Evolutionary conservation across 129 eudicot genomes (phyloP).

Genomic region (Cynara cardunculus): DNA sequence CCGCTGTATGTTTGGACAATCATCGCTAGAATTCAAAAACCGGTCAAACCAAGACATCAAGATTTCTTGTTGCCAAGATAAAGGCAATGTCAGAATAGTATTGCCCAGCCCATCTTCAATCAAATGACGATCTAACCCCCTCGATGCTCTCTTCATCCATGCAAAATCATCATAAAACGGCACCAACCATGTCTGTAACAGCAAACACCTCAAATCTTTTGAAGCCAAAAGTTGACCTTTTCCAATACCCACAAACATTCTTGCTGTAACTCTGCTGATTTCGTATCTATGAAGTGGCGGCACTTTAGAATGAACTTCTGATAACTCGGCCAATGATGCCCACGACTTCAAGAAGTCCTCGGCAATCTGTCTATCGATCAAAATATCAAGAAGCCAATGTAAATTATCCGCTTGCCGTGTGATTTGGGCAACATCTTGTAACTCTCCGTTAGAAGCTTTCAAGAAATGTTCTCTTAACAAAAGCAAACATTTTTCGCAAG

Average conservation of each 20-base stretch:
- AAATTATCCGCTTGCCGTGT: constrained; percentile 83
- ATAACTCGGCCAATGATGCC: constrained; percentile 64
- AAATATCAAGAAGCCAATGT: constrained; percentile 83
- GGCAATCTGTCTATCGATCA: constrained; percentile 80
- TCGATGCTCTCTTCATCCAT: constrained; percentile 91
- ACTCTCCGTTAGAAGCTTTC: constrained; percentile 49
- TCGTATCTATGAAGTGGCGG: constrained; percentile 75
- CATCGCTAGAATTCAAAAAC: constrained; percentile 75
- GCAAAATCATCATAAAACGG: constrained; percentile 93
- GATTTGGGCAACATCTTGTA: constrained; percentile 59
- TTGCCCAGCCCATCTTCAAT: constrained; percentile 87
- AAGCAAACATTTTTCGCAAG: constrained; percentile 66
- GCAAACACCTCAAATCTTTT: constrained; percentile 71
- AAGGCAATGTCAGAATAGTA: constrained; percentile 76
- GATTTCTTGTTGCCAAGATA: constrained; percentile 84
- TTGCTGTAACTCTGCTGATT: constrained; percentile 77
- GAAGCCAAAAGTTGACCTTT: constrained; percentile 88
- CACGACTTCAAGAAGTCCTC: constrained; percentile 78
- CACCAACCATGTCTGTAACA: constrained; percentile 89
- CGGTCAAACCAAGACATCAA: constrained; percentile 88
- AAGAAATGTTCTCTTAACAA: constrained; percentile 54
- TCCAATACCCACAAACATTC: constrained; percentile 88
- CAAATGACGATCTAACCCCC: constrained; percentile 84
- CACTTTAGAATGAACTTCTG: constrained; percentile 74
- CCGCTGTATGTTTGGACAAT: constrained; percentile 90